Conservation (phyloP, 2,329 filamentous ascomycete species). For the Pyricularia sp. region DNA sequence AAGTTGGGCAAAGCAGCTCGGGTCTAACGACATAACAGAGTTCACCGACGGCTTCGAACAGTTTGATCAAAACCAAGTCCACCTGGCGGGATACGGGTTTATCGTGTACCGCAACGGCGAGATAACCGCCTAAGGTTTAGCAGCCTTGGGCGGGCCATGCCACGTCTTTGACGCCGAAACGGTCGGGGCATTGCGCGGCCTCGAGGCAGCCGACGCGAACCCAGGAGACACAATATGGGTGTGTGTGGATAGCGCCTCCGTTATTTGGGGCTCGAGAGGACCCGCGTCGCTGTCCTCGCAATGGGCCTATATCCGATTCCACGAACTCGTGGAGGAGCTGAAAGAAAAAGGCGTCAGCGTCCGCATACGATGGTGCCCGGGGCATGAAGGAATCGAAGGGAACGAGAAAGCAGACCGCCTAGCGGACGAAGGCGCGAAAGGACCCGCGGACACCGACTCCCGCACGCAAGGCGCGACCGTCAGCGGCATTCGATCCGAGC, state of each 20-base stretch:
- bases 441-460: too few species aligned
- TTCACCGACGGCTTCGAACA: background rate
- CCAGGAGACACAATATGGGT: background rate
- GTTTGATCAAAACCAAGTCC: background rate
- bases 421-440: too few species aligned
- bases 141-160: background rate
- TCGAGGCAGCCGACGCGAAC: background rate
- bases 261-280: background rate
- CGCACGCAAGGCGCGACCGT: too few species aligned
- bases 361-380: too few species aligned
- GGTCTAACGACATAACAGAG: background rate
- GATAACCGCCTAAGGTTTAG: background rate
- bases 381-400: too few species aligned
- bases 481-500: too few species aligned
- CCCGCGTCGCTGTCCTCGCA: too few species aligned
- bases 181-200: background rate
- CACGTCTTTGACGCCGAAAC: constrained; percentile 1
- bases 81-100: background rate
- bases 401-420: too few species aligned
- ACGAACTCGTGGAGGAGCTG: too few species aligned
- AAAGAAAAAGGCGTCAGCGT: too few species aligned
- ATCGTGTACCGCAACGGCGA: background rate
- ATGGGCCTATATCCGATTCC: too few species aligned
- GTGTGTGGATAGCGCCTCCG: background rate
- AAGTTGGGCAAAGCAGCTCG: background rate